These are phyloP conservation scores for Lactifluus piperatus DNA, from an alignment of 768 basidiomycete species.

Conservation along the genomic window DNA sequence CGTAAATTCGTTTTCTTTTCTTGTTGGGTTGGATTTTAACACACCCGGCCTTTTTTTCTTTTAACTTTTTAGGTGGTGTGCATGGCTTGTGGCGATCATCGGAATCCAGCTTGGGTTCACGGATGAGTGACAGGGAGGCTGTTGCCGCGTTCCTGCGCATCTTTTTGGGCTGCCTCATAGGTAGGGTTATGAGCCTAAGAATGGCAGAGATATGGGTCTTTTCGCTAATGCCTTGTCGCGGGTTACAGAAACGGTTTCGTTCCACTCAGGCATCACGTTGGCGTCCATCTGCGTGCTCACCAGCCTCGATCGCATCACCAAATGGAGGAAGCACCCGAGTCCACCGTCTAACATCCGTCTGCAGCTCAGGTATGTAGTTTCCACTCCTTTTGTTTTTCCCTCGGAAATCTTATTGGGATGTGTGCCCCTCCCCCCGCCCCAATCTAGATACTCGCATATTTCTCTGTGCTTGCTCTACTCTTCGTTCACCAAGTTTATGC, in stretches of 20 bases:
- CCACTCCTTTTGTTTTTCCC: background rate
- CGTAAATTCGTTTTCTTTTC: slow-evolving; percentile 31
- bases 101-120: slow-evolving; percentile 14
- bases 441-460: slow-evolving; percentile 55
- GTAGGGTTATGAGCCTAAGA: slow-evolving; percentile 31
- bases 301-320: slow-evolving; percentile 30
- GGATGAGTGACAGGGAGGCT: slow-evolving; percentile 45
- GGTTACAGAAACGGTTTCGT: slow-evolving; percentile 58
- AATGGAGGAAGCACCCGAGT: slow-evolving; percentile 20
- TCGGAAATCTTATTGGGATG: too few species aligned
- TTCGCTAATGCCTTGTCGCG: background rate
- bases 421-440: too few species aligned
- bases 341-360: slow-evolving; percentile 13
- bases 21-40: background rate
- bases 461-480: slow-evolving; percentile 78
- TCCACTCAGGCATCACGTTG: slow-evolving; percentile 57
- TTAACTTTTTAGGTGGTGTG: background rate
- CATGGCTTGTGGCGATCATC: background rate
- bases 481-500: slow-evolving; percentile 74
- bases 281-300: slow-evolving; percentile 47
- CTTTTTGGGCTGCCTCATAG: slow-evolving; percentile 56
- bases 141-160: slow-evolving; percentile 48
- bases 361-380: slow-evolving; percentile 8
- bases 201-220: background rate
- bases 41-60: too few species aligned